A percentile compares a stretch with the other conserved stretches of the same genome.
phyloP scores from a whole-genome alignment of 2,329 filamentous ascomycete species.

The Penicillium sp. region DNA sequence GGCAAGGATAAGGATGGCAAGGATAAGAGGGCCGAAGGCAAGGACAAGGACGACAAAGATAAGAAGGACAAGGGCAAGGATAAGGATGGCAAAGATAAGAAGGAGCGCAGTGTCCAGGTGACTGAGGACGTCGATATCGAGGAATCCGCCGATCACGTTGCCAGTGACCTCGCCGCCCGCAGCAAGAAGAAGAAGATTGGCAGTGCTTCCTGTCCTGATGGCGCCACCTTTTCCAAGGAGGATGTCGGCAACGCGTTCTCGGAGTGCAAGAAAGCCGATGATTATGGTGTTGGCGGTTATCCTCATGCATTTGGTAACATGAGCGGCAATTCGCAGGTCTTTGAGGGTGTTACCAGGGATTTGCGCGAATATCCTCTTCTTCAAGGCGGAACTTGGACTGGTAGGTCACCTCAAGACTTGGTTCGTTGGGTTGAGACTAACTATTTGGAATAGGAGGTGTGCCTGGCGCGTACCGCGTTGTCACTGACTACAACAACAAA shows the following conservation, averaged over 20 bases:
- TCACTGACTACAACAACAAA: conserved; percentile 13
- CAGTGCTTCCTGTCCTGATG: conserved; percentile 10
- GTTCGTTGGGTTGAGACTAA: conserved; percentile 1
- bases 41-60: too few relatives aligned
- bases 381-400: conserved; percentile 10
- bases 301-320: background rate
- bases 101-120: background rate
- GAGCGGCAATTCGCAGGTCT: background rate
- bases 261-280: background rate
- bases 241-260: conserved; percentile 6
- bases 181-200: conserved; percentile 13
- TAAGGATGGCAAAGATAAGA: background rate
- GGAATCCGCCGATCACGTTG: conserved; percentile 2
- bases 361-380: conserved; percentile 12
- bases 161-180: conserved; percentile 9
- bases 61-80: conserved; percentile 5
- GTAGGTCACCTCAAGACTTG: conserved; percentile 4
- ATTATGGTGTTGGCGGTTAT: background rate
- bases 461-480: conserved; percentile 12
- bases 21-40: too few relatives aligned
- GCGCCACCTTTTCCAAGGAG: conserved; percentile 8
- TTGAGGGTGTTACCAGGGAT: conserved; percentile 8
- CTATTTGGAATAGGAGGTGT: conserved; percentile 7
- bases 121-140: background rate
- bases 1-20: too few relatives aligned